Evolutionary conservation across 164 flowering plant species (phyloP), one percentile per base, ranked within the genome.

Genomic region (Tetracentron sinense): DNA sequence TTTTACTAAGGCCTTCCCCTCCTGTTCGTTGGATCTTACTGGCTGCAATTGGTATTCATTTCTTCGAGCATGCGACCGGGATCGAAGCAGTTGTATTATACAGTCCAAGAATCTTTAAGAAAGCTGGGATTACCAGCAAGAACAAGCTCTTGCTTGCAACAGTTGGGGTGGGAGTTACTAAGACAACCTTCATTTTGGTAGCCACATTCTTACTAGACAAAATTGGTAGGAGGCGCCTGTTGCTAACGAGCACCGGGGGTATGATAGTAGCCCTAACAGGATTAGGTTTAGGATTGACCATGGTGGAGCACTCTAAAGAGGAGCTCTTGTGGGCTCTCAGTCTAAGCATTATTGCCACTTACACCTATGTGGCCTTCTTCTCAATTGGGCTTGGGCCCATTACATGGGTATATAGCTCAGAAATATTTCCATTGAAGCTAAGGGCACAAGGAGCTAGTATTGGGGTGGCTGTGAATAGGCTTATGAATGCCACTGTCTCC

Each of bases 51-150:
- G 89, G 89, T 2, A 70, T 85, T 19, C 85, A 81, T 65, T 85
- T 85, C 78, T 82, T 85, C 71, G 72, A 85, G 66, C 89, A 85
- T 57, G 83, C 82, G 3, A 76, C 79, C 3, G 89, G 89, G 0
- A 79, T 79, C 6, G 80, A 81, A 31, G 82, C 87, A 0, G 83
- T 85, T 1, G 58, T 85, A 0, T 53, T 82, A 3, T 85, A 81
- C 65, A 58, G 87, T 23, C 89, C 89, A 0, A 71, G 78, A 35
- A 82, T 85, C 14, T 82, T 82, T 77, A 71, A 72, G 62, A 76
- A 77, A 63, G 86, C 89, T 0, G 89, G 89, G 0, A 58, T 85
- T 20, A 59, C 12, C 2, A 21, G 29, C 26, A 70, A 79, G 51
- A 50, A 65, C 47, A 81, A 79, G 72, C 75, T 74, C 2, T 56